phyloP scores from a whole-genome alignment of 371 early-diverging fungal genomes.

The Parasitella parasitica region DNA sequence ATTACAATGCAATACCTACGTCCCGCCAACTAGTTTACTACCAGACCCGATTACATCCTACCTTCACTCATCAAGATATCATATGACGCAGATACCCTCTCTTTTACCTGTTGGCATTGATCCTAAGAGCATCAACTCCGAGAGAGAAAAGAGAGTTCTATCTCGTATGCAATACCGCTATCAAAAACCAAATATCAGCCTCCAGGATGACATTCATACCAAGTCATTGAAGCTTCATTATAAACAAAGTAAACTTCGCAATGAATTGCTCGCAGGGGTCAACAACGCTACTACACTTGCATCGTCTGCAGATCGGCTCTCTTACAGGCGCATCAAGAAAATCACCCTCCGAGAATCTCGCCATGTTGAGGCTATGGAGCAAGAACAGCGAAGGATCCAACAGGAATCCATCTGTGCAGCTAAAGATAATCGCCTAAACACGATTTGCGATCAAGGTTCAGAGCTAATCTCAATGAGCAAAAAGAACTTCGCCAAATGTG shows the following conservation, averaged over 20 bases:
- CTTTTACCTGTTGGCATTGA: constrained; percentile 81
- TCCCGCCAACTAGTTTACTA: constrained; percentile 53
- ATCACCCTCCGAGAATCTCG: constrained; percentile 85
- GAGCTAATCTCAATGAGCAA: constrained; percentile 62
- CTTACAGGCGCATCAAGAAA: constrained; percentile 86
- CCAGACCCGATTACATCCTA: constrained; percentile 43
- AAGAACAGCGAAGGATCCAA: constrained; percentile 80
- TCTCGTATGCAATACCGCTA: constrained; percentile 72
- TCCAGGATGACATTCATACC: constrained; percentile 28
- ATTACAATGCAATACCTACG: constrained; percentile 24
- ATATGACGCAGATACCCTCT: constrained; percentile 71
- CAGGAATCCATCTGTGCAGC: constrained; percentile 81
- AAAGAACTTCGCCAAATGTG: constrained; percentile 52
- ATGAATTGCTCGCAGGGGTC: constrained; percentile 70
- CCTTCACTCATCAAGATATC: constrained; percentile 65
- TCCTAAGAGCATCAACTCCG: constrained; percentile 46
- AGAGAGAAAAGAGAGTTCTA: constrained; percentile 51
- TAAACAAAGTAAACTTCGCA: constrained; percentile 76
- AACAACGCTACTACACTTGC: constrained; percentile 68
- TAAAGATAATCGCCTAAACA: constrained; percentile 75
- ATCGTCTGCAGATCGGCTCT: constrained; percentile 74
- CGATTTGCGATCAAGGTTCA: constrained; percentile 76
- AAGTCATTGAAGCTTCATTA: constrained; percentile 73
- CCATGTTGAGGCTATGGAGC: constrained; percentile 86
- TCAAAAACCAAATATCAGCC: constrained; percentile 43